phyloP scores from a whole-genome alignment of 164 flowering plant genomes.

The Magnolia kwangsiensis region DNA sequence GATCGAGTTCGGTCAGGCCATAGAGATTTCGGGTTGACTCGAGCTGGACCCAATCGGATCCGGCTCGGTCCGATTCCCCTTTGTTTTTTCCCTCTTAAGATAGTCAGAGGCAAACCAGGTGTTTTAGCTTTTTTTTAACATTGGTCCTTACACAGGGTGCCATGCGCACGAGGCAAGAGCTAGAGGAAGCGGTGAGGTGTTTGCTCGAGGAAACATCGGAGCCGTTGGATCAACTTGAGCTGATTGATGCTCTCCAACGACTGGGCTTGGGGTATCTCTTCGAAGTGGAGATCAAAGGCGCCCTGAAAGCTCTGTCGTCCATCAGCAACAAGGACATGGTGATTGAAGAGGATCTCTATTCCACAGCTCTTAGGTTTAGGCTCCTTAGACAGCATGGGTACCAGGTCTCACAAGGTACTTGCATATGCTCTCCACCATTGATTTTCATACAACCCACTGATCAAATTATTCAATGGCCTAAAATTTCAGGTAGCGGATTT shows the following conservation, averaged over 20 bases:
- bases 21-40: too few relatives aligned
- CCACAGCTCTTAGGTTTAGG: constrained; percentile 7
- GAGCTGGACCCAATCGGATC: too few relatives aligned
- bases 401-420: constrained; percentile 7
- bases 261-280: constrained; percentile 11
- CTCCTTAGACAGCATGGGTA: constrained; percentile 14
- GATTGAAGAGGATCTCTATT: constrained; percentile 5
- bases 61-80: too few relatives aligned
- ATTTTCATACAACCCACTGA: neutral
- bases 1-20: too few relatives aligned
- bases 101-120: too few relatives aligned
- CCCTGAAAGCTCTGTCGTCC: neutral
- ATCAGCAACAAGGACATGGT: neutral
- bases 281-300: constrained; percentile 11
- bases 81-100: too few relatives aligned
- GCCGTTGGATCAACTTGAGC: constrained; percentile 8
- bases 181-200: neutral
- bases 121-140: neutral
- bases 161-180: neutral
- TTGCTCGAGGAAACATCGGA: neutral
- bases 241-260: constrained; percentile 7
- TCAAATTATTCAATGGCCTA: neutral
- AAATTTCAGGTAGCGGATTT: too few relatives aligned
- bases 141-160: neutral
- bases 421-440: neutral